These are phyloP conservation scores for Bruguiera parviflora DNA, from an alignment of 345 rosid species.

Conservation along the genomic window DNA sequence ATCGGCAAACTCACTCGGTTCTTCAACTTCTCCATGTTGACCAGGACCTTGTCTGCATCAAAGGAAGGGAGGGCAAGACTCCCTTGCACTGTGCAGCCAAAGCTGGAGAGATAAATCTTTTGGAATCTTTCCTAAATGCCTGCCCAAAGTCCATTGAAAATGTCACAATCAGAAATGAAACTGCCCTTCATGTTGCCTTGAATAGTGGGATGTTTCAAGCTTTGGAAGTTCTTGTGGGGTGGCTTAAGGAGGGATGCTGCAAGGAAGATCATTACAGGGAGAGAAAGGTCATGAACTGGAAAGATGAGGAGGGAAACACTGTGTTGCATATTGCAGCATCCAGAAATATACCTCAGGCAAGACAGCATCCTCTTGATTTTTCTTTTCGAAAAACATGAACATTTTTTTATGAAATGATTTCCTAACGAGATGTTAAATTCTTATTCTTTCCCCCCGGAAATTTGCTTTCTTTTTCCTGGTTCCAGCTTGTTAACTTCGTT, in stretches of 20 bases:
- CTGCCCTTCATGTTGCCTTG: slow-evolving; percentile 29
- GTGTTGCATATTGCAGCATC: slow-evolving; percentile 10
- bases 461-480: too few relatives aligned
- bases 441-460: too few relatives aligned
- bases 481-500: too few relatives aligned
- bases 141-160: slow-evolving; percentile 34
- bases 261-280: not conserved
- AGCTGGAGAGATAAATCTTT: slow-evolving; percentile 9
- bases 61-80: slow-evolving; percentile 26
- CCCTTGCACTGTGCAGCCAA: slow-evolving; percentile 33
- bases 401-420: too few relatives aligned
- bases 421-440: too few relatives aligned
- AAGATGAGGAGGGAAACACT: slow-evolving; percentile 9
- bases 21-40: too few relatives aligned
- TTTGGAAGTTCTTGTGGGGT: too few relatives aligned
- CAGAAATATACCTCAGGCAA: too few relatives aligned
- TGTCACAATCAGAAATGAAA: slow-evolving; percentile 27
- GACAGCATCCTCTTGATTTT: too few relatives aligned
- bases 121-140: slow-evolving; percentile 13
- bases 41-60: slow-evolving; percentile 17
- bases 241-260: too few relatives aligned
- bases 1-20: not conserved
- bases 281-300: slow-evolving; percentile 2
- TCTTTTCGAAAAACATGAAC: too few relatives aligned
- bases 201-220: slow-evolving; percentile 6